These are phyloP conservation scores for Rhizopogon rudus DNA, from an alignment of 768 basidiomycete genomes.

Conservation along the genomic window DNA sequence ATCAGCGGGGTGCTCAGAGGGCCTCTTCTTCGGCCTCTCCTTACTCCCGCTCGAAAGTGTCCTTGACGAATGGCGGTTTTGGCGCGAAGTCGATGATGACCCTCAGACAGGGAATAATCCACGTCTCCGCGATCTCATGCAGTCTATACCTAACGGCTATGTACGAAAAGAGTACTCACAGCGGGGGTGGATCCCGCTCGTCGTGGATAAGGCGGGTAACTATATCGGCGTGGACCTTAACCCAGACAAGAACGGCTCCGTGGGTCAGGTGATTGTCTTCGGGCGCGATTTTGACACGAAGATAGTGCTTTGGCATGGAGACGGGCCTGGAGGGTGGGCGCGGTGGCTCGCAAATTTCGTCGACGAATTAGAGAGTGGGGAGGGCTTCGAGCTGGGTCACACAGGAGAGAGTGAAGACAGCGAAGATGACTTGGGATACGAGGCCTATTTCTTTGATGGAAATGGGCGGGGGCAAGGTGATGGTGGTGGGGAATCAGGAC, in stretches of 20 bases:
- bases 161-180: constrained; percentile 87
- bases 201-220: constrained; percentile 92
- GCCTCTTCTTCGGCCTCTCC: constrained; percentile 94
- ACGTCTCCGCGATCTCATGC: constrained; percentile 70
- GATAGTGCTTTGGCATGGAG: constrained; percentile 90
- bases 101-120: constrained; percentile 79
- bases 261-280: constrained; percentile 96
- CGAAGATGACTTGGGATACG: constrained; percentile 84
- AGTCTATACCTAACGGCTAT: constrained; percentile 86
- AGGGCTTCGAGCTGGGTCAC: constrained; percentile 77
- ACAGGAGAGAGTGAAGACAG: constrained; percentile 61
- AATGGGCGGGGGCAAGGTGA: constrained; percentile 73
- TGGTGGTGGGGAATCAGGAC: constrained; percentile 69
- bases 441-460: constrained; percentile 82
- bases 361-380: constrained; percentile 88
- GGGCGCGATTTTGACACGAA: constrained; percentile 99
- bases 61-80: constrained; percentile 92
- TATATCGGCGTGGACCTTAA: constrained; percentile 95
- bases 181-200: constrained; percentile 94
- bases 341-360: constrained; percentile 88
- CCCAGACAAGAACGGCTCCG: constrained; percentile 67
- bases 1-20: constrained; percentile 81
- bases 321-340: constrained; percentile 91
- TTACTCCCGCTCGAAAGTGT: constrained; percentile 91
- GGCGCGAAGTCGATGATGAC: constrained; percentile 91